These are phyloP conservation scores for Apiotrichum siamense DNA, from an alignment of 1,284 basidiomycete genomes.

Conservation along the genomic window DNA sequence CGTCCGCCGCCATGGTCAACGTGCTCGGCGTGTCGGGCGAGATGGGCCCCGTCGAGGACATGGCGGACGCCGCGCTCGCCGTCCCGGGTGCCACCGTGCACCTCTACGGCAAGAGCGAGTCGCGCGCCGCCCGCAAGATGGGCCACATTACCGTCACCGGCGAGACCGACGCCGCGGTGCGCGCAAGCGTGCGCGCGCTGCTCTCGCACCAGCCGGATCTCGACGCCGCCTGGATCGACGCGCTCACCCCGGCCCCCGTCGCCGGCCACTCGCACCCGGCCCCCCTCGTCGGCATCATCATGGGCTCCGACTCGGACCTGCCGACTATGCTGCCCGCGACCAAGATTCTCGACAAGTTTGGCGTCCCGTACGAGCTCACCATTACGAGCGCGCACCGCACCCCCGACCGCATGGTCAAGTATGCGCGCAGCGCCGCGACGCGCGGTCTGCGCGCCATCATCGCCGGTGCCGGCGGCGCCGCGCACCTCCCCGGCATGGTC, in stretches of 20 bases:
- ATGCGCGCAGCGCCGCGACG: constrained; percentile 68
- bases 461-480: constrained; percentile 93
- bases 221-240: constrained; percentile 51
- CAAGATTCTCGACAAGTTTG: constrained; percentile 72
- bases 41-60: constrained; percentile 54
- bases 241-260: constrained; percentile 53
- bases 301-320: constrained; percentile 98
- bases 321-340: constrained; percentile 88
- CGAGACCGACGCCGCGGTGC: constrained; percentile 69
- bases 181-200: constrained; percentile 62
- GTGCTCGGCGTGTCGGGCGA: constrained; percentile 71
- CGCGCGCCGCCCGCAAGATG: constrained; percentile 91
- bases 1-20: constrained; percentile 89
- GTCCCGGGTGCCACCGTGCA: constrained; percentile 77
- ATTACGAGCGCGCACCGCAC: constrained; percentile 97
- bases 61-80: constrained; percentile 56
- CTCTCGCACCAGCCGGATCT: constrained; percentile 60
- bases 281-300: constrained; percentile 89
- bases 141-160: constrained; percentile 93
- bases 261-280: constrained; percentile 54
- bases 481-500: constrained; percentile 97
- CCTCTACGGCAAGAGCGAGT: constrained; percentile 88
- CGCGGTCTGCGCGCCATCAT: constrained; percentile 76
- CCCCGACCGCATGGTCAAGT: constrained; percentile 76
- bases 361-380: constrained; percentile 85